These are phyloP conservation scores for Athelia psychrophila DNA, from an alignment of 1,284 basidiomycete genomes.

Conservation along the genomic window DNA sequence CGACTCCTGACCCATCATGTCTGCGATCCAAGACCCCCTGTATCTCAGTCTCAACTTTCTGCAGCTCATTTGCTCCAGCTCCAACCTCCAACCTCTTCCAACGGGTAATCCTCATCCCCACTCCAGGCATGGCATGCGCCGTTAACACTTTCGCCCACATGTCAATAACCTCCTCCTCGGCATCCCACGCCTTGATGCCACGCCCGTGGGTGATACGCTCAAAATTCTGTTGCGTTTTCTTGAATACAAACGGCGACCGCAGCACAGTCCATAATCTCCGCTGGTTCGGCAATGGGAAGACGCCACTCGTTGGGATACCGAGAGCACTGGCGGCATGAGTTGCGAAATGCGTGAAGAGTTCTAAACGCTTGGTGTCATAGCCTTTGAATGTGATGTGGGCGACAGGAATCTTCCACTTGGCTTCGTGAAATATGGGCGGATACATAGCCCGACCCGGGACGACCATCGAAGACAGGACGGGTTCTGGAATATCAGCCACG, in stretches of 20 bases:
- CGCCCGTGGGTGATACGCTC: slow-evolving; percentile 83
- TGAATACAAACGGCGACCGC: slow-evolving; percentile 87
- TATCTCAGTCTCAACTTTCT: slow-evolving; percentile 35
- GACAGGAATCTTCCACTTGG: neutral
- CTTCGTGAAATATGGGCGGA: neutral
- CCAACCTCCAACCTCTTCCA: slow-evolving; percentile 76
- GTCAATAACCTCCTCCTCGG: slow-evolving; percentile 77
- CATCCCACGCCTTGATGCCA: slow-evolving; percentile 89
- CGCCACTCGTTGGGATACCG: slow-evolving; percentile 76
- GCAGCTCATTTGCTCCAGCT: slow-evolving; percentile 48
- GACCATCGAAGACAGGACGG: neutral
- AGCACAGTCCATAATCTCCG: slow-evolving; percentile 87
- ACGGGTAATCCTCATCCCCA: slow-evolving; percentile 81
- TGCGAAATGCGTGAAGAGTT: slow-evolving; percentile 85
- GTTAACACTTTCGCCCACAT: slow-evolving; percentile 83
- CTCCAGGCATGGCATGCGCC: slow-evolving; percentile 78
- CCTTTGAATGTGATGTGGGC: neutral
- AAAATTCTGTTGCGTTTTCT: slow-evolving; percentile 97
- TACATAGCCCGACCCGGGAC: neutral
- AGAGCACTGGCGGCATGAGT: slow-evolving; percentile 82
- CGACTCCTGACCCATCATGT: slow-evolving; percentile 8
- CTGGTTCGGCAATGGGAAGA: slow-evolving; percentile 72
- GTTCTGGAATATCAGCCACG: neutral
- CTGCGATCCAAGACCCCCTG: slow-evolving; percentile 23
- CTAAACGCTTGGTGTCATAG: slow-evolving; percentile 35